Conservation (phyloP, 148 eudicot species). For the Hydrangea macrophylla region DNA sequence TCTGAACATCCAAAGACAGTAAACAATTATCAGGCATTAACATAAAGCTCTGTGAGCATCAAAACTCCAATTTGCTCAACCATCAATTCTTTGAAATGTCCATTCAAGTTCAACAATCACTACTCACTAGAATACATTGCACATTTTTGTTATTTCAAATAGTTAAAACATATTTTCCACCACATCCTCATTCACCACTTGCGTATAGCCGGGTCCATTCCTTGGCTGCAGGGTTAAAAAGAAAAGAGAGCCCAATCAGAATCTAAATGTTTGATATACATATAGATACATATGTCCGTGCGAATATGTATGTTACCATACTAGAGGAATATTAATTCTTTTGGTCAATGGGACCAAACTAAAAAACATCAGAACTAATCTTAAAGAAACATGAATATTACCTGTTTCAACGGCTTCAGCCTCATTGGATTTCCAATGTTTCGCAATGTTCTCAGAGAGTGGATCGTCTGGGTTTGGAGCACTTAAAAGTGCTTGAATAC, state of each 20-base stretch:
- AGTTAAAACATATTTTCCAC: conserved; percentile 6
- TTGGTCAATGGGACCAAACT: neutral
- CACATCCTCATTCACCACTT: conserved; percentile 55
- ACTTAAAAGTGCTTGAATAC: conserved; percentile 95
- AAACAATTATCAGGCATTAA: conserved; percentile 1
- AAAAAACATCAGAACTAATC: neutral
- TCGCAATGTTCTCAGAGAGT: conserved; percentile 94
- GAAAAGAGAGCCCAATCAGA: conserved; percentile 5
- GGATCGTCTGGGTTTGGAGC: conserved; percentile 99
- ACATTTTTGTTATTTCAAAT: conserved; percentile 25
- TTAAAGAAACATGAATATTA: conserved; percentile 24
- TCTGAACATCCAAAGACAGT: neutral
- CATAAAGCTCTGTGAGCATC: conserved; percentile 10
- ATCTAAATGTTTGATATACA: too few relatives aligned
- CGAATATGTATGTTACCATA: too few relatives aligned
- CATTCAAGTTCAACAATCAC: conserved; percentile 20
- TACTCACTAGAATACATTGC: conserved; percentile 20
- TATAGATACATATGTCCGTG: too few relatives aligned
- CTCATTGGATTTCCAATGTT: conserved; percentile 94
- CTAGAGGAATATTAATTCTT: neutral
- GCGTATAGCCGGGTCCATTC: conserved; percentile 95
- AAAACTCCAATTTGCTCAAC: conserved; percentile 1
- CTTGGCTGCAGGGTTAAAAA: conserved; percentile 59
- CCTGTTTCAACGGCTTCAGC: conserved; percentile 97
- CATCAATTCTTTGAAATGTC: conserved; percentile 4